Base-by-base conservation (phyloP, 108 stramenopile genomes). In the Nannochloropsis salina region DNA sequence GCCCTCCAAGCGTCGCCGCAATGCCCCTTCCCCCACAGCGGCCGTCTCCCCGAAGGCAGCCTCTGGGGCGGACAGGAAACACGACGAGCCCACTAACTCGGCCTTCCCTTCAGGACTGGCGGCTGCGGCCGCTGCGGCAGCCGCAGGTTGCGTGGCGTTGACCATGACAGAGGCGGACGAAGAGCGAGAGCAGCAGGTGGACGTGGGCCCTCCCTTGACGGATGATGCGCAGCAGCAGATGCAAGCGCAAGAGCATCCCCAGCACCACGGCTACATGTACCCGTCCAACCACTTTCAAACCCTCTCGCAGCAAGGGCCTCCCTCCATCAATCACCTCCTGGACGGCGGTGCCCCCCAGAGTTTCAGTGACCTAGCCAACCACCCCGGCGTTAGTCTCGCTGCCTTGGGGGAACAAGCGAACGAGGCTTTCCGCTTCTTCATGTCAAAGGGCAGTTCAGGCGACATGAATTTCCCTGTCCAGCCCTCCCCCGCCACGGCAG, bases 181-280 rank as follows among this genome's bases (percentile, higher is more conserved):
- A n/a, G 61, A 74, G 61, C 61, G 61, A n/a, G 61, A 74, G 61
- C 61, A 74, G 61, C 61, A 74, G 61, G 15, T 74, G 61, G 61
- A 74, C 20, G 8, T 74, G 4, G 61, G 61, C 61, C 61, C 61
- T 15, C 8, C 61, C n/a, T n/a, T 74, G 61, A 74, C 61, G n/a
- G 61, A 74, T n/a, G 61, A 74, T 2, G 20, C 20, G n/a, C 61
- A 74, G 61, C 61, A 74, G 61, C 61, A 74, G 61, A 15, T n/a
- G 61, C 61, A 74, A n/a, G 20, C 15, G 6, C 61, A 74, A 0
- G 20, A 74, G 0, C 61, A 74, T 0, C 61, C 15, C 3, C 61
- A 74, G 6, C 61, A 74, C n/a, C n/a, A 74, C 2, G 61, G 20
- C 61, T 74, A 74, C 61, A 74, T 8, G 31, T 74, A 74, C 61